Percentiles rank a stretch among this genome's conserved stretches.
These are phyloP conservation scores for Isabelozyma gotoi DNA, from an alignment of 805 yeast genomes.

Conservation along the genomic window DNA sequence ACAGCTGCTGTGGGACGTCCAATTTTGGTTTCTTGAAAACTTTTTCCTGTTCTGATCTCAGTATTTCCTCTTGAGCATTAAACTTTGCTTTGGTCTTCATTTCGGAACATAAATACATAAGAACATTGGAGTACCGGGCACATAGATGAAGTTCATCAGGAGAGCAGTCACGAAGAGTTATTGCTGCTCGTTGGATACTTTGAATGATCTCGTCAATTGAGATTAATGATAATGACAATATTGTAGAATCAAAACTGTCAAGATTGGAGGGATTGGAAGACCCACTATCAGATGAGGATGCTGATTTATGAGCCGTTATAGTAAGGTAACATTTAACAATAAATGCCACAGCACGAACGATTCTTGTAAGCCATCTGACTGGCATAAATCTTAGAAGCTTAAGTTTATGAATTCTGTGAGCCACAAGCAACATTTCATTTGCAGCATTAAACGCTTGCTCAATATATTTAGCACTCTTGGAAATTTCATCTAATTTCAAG, in stretches of 20 bases:
- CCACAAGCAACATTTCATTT: slow-evolving; percentile 69
- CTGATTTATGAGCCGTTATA: slow-evolving; percentile 46
- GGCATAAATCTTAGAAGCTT: slow-evolving; percentile 77
- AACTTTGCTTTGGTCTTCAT: slow-evolving; percentile 51
- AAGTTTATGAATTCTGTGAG: slow-evolving; percentile 65
- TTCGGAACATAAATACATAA: slow-evolving; percentile 74
- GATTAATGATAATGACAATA: slow-evolving; percentile 60
- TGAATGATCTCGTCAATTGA: slow-evolving; percentile 69
- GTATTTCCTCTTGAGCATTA: slow-evolving; percentile 2
- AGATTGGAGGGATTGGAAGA: slow-evolving; percentile 6
- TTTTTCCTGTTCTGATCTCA: slow-evolving; percentile 11
- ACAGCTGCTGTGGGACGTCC: not conserved
- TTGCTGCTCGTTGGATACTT: slow-evolving; percentile 69
- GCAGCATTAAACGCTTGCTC: slow-evolving; percentile 84
- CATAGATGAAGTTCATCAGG: slow-evolving; percentile 89
- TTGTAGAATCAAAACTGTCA: slow-evolving; percentile 44
- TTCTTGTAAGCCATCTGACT: slow-evolving; percentile 85
- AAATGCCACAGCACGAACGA: slow-evolving; percentile 86
- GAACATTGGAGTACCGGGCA: slow-evolving; percentile 72
- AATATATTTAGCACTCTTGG: slow-evolving; percentile 72
- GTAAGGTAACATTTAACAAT: slow-evolving; percentile 82
- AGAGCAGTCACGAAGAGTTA: slow-evolving; percentile 73
- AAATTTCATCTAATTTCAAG: slow-evolving; percentile 65
- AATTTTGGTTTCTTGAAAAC: slow-evolving; percentile 2
- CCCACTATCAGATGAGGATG: slow-evolving; percentile 14